A percentile compares a stretch with the other conserved stretches of the same genome.
Conservation (phyloP, 176 grass and related monocot species). For the Eleusine coracana region DNA sequence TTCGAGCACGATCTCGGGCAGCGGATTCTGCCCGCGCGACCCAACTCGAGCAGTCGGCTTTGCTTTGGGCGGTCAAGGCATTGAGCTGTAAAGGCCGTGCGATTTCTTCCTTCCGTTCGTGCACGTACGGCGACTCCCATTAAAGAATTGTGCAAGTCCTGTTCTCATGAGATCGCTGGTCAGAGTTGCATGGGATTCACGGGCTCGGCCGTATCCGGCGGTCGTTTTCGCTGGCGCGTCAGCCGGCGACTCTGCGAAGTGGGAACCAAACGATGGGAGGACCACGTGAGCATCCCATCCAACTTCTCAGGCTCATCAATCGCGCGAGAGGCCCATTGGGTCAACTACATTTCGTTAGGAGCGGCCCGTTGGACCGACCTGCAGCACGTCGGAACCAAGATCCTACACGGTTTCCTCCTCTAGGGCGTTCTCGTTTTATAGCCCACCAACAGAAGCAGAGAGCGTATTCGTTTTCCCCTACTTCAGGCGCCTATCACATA, state of each 20-base stretch:
- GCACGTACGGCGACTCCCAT: background rate
- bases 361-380: too few relatives aligned
- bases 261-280: background rate
- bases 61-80: background rate
- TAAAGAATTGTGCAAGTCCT: background rate
- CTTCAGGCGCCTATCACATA: too few relatives aligned
- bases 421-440: too few relatives aligned
- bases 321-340: background rate
- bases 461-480: too few relatives aligned
- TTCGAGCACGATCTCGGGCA: background rate
- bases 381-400: too few relatives aligned
- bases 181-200: background rate
- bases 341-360: background rate
- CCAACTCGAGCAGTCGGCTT: background rate
- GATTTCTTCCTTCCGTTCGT: background rate
- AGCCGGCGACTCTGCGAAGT: slow-evolving; percentile 5
- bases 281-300: background rate
- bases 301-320: slow-evolving; percentile 2
- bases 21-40: background rate
- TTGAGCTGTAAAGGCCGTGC: slow-evolving; percentile 13
- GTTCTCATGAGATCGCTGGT: background rate
- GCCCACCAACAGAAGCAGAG: too few relatives aligned
- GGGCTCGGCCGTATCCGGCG: slow-evolving; percentile 18
- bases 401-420: too few relatives aligned
- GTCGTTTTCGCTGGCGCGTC: slow-evolving; percentile 31